phyloP scores from a whole-genome alignment of 2,329 filamentous ascomycete genomes.

The Colletotrichum simmondsii region DNA sequence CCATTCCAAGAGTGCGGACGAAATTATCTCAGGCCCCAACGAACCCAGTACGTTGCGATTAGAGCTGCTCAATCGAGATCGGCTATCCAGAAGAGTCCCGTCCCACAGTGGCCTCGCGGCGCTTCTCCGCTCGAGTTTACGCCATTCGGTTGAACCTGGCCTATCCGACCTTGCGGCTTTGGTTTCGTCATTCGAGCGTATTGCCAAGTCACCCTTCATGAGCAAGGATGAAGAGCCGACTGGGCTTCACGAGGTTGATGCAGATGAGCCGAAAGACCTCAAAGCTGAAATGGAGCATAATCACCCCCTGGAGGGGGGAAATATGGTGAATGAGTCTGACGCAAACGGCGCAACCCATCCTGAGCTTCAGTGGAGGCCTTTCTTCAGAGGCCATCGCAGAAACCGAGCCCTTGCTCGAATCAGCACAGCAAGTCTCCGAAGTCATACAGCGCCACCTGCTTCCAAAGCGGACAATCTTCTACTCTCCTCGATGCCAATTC shows the following conservation, averaged over 20 bases:
- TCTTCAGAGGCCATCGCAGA: slow-evolving; percentile 39
- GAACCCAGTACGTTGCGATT: neutral
- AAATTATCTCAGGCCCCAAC: neutral
- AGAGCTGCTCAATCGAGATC: neutral
- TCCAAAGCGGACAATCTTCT: slow-evolving; percentile 38
- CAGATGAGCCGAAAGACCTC: slow-evolving; percentile 11
- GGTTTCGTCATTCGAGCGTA: slow-evolving; percentile 41
- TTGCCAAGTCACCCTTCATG: slow-evolving; percentile 38
- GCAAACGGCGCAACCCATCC: neutral
- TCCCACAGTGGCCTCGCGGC: slow-evolving; percentile 17
- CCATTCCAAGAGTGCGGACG: neutral
- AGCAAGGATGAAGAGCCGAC: slow-evolving; percentile 34
- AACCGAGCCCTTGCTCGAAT: slow-evolving; percentile 40
- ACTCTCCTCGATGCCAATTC: slow-evolving; percentile 60
- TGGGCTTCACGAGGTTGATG: neutral
- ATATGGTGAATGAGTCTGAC: neutral
- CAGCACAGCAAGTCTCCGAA: slow-evolving; percentile 28
- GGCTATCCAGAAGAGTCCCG: neutral
- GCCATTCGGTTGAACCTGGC: slow-evolving; percentile 37
- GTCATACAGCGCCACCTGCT: neutral
- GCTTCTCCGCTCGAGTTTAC: slow-evolving; percentile 23
- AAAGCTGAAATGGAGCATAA: neutral
- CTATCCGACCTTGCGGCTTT: slow-evolving; percentile 43
- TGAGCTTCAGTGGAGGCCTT: neutral
- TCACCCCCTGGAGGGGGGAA: too few relatives aligned